Evolutionary conservation across 2,329 filamentous ascomycete species (phyloP).

Genomic region (Fusarium sp.): DNA sequence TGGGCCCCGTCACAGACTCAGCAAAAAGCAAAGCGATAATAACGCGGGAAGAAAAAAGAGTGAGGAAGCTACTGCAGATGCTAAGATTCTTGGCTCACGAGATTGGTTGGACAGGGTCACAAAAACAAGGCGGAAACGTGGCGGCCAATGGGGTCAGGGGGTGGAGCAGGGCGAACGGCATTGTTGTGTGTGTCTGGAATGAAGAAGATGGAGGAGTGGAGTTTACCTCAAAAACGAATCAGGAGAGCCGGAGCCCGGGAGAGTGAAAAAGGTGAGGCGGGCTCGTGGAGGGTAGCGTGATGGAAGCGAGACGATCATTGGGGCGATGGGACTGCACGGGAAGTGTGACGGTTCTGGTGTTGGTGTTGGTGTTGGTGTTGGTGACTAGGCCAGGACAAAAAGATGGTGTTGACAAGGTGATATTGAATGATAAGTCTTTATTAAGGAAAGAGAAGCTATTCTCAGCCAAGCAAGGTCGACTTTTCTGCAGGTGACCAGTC

Average conservation of each 20-base stretch:
- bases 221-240: constrained; percentile 12
- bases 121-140: constrained; percentile 39
- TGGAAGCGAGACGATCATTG: constrained; percentile 37
- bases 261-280: constrained; percentile 35
- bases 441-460: constrained; percentile 22
- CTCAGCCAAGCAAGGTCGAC: constrained; percentile 5
- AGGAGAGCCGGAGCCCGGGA: not conserved
- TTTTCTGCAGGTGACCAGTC: not conserved
- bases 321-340: constrained; percentile 32
- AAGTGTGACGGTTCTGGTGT: constrained; percentile 19
- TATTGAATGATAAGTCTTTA: not conserved
- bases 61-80: constrained; percentile 6
- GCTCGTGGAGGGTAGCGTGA: constrained; percentile 35
- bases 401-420: constrained; percentile 1
- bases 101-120: constrained; percentile 17
- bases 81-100: constrained; percentile 17
- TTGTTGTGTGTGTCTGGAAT: constrained; percentile 32
- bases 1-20: constrained; percentile 10
- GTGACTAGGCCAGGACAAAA: not conserved
- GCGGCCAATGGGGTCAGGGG: constrained; percentile 37
- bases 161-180: constrained; percentile 44
- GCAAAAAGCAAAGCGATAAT: constrained; percentile 15
- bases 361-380: constrained; percentile 1
- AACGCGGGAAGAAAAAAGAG: not conserved
- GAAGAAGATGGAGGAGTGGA: constrained; percentile 26